Evolutionary conservation across 768 basidiomycete species (phyloP).

Genomic region (Kwoniella dejecticola): DNA sequence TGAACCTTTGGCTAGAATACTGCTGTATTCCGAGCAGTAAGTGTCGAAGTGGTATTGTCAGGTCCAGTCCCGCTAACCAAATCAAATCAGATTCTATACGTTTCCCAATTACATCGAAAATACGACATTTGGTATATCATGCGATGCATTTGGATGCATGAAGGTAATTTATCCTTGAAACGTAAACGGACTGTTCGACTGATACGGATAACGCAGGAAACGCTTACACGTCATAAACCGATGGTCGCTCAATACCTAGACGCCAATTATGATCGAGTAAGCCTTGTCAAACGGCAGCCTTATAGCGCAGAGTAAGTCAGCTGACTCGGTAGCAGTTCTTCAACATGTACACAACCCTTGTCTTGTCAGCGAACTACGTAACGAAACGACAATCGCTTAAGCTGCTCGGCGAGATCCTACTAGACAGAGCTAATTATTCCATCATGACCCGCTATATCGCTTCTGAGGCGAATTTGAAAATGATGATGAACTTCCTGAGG

Average conservation of each 20-base stretch:
- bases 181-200: too few species aligned
- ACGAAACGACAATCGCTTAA: conserved; percentile 99
- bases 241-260: conserved; percentile 98
- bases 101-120: conserved; percentile 96
- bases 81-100: conserved; percentile 75
- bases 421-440: conserved; percentile 96
- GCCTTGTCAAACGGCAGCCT: too few species aligned
- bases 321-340: conserved; percentile 71
- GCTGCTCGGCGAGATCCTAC: conserved; percentile 92
- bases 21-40: conserved; percentile 91
- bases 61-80: not conserved
- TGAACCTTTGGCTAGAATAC: conserved; percentile 83
- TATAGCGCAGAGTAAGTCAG: not conserved
- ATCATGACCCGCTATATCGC: conserved; percentile 98
- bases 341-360: conserved; percentile 86
- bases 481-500: conserved; percentile 99
- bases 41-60: conserved; percentile 49
- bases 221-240: conserved; percentile 90
- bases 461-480: conserved; percentile 93
- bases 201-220: conserved; percentile 63
- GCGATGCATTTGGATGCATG: conserved; percentile 94
- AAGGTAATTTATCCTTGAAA: conserved; percentile 63
- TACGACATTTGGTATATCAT: conserved; percentile 96
- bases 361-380: conserved; percentile 93
- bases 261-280: conserved; percentile 91